Percentiles rank a stretch among this genome's conserved stretches.
These are phyloP conservation scores for Zygnema circumcarinatum DNA, from an alignment of 139 green algal genomes.

Conservation along the genomic window DNA sequence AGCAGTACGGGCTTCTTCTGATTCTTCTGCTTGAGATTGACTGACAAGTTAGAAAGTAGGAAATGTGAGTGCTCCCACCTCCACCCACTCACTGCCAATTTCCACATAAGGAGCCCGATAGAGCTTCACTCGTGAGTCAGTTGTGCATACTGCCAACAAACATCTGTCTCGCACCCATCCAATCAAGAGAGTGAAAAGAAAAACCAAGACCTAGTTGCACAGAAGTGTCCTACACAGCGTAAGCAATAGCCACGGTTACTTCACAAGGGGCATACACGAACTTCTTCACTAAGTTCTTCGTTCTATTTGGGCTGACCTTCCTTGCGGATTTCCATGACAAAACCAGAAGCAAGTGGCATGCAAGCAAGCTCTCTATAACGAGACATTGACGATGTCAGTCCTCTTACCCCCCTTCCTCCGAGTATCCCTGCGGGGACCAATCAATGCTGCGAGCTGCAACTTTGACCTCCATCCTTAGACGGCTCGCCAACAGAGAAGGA, in stretches of 20 bases:
- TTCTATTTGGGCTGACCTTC: too few relatives aligned
- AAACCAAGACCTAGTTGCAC: not conserved
- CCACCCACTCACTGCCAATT: constrained; percentile 6
- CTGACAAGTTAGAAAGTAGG: not conserved
- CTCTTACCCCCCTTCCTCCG: not conserved
- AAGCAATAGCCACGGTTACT: not conserved
- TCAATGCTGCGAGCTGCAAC: not conserved
- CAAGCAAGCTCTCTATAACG: too few relatives aligned
- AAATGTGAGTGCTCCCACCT: not conserved
- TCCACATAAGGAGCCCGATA: constrained; percentile 1
- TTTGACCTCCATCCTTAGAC: not conserved
- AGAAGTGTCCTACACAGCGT: not conserved
- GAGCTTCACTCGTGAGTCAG: constrained; percentile 11
- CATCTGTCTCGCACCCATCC: too few relatives aligned
- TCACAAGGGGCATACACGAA: not conserved
- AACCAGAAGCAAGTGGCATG: too few relatives aligned
- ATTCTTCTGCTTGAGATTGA: not conserved
- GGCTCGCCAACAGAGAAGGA: not conserved
- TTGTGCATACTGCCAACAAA: constrained; percentile 22
- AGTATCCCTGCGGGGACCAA: not conserved
- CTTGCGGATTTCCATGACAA: too few relatives aligned
- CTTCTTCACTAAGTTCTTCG: not conserved
- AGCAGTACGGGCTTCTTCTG: not conserved
- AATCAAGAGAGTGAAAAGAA: too few relatives aligned
- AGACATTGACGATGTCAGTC: too few relatives aligned